A percentile compares a stretch with the other conserved stretches of the same genome.
phyloP scores from a whole-genome alignment of 768 basidiomycete species.

The Lactarius deliciosus region DNA sequence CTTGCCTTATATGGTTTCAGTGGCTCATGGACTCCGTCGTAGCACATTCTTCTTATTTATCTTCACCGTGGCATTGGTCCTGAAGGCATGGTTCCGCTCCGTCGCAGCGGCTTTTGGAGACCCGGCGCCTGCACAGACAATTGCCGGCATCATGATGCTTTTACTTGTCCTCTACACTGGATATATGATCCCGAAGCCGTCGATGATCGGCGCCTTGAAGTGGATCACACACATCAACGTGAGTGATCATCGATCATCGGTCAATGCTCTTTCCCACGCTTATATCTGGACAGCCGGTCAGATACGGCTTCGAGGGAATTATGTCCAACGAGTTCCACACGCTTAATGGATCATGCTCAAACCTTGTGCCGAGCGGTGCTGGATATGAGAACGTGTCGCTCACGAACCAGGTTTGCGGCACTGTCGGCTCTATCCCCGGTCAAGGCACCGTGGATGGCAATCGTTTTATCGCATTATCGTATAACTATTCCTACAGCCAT shows the following conservation, averaged over 20 bases:
- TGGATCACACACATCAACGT: conserved; percentile 70
- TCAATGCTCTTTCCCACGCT: conserved; percentile 22
- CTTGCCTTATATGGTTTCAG: neutral
- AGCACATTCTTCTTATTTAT: conserved; percentile 62
- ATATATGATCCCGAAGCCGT: conserved; percentile 57
- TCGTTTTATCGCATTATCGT: conserved; percentile 48
- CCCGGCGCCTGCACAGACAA: conserved; percentile 60
- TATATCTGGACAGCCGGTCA: conserved; percentile 50
- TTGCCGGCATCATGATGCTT: conserved; percentile 53
- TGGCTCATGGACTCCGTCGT: conserved; percentile 6
- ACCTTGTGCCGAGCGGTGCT: conserved; percentile 59
- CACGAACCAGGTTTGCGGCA: conserved; percentile 73
- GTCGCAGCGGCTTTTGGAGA: conserved; percentile 59
- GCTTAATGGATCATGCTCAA: conserved; percentile 57
- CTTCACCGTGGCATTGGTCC: conserved; percentile 56
- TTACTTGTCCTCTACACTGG: conserved; percentile 57
- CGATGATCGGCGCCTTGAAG: conserved; percentile 65
- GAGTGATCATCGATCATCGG: conserved; percentile 24
- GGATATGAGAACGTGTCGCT: conserved; percentile 57
- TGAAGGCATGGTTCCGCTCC: conserved; percentile 76
- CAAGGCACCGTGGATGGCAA: conserved; percentile 59
- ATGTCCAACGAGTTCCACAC: conserved; percentile 82
- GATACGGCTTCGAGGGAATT: conserved; percentile 72
- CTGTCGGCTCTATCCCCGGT: conserved; percentile 64
- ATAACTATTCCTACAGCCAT: conserved; percentile 45